A percentile compares a stretch with the other conserved stretches of the same genome.
Conservation (phyloP, 352 stramenopile species). For the Nannochloropsis limnetica region DNA sequence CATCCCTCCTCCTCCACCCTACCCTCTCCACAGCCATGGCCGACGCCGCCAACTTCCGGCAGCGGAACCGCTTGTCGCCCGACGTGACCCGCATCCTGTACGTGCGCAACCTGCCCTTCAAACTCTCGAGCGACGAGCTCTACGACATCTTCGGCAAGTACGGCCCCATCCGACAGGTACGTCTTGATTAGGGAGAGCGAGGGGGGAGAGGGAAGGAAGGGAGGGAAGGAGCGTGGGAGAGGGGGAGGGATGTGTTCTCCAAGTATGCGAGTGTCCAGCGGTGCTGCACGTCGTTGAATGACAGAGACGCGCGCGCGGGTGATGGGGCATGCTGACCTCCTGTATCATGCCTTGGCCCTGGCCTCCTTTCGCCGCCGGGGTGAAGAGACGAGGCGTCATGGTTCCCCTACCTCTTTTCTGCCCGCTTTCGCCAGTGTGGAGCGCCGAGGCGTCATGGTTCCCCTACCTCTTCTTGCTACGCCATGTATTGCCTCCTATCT, state of each 20-base stretch:
- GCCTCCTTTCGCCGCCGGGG: too few species aligned
- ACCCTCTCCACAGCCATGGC: not conserved
- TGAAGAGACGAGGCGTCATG: not conserved
- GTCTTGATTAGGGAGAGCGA: constrained; percentile 54
- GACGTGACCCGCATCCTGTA: constrained; percentile 17
- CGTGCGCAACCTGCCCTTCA: constrained; percentile 89
- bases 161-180: constrained; percentile 94
- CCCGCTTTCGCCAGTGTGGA: not conserved
- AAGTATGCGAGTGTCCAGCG: too few species aligned
- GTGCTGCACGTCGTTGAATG: too few species aligned
- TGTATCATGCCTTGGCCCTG: too few species aligned
- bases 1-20: too few species aligned
- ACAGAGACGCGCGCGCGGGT: too few species aligned
- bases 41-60: constrained; percentile 1
- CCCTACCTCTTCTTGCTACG: constrained; percentile 34
- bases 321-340: too few species aligned
- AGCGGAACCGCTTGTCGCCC: not conserved
- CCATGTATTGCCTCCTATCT: too few species aligned
- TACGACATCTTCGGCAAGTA: constrained; percentile 99
- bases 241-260: too few species aligned
- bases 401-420: constrained; percentile 32
- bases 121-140: constrained; percentile 94
- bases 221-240: too few species aligned
- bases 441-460: not conserved
- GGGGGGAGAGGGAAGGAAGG: not conserved